Conservation (phyloP, 371 early-diverging fungal species). For the Thermomucor indicae-seudaticae region DNA sequence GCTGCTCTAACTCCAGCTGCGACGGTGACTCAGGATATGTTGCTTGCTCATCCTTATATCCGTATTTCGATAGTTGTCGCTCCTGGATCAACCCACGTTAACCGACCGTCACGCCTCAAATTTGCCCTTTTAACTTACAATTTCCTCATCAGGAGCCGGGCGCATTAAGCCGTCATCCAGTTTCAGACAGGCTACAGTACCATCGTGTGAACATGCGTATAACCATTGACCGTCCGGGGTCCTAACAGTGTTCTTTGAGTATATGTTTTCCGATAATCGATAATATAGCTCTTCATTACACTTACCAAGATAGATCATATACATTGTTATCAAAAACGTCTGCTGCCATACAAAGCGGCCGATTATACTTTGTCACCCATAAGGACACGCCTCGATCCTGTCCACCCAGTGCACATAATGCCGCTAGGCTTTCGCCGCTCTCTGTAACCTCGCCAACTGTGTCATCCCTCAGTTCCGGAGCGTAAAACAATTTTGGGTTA, state of each 20-base stretch:
- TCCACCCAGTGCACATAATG: constrained; percentile 85
- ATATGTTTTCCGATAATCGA: neutral
- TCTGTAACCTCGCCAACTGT: constrained; percentile 8
- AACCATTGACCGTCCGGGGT: constrained; percentile 74
- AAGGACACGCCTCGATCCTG: constrained; percentile 90
- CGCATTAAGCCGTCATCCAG: constrained; percentile 70
- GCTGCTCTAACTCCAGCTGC: constrained; percentile 69
- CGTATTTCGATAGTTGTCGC: constrained; percentile 62
- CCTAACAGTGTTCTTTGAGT: constrained; percentile 25
- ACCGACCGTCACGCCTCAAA: too few species aligned
- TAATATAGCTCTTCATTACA: neutral
- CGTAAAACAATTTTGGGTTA: constrained; percentile 75
- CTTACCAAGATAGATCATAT: constrained; percentile 86
- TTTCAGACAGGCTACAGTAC: constrained; percentile 74
- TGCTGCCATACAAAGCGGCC: constrained; percentile 73
- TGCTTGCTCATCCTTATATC: constrained; percentile 59
- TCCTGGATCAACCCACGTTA: too few species aligned
- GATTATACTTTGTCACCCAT: constrained; percentile 78
- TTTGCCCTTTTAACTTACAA: constrained; percentile 41
- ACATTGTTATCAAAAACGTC: constrained; percentile 81
- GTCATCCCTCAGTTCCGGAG: neutral
- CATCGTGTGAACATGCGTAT: constrained; percentile 92
- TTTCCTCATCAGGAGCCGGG: constrained; percentile 57
- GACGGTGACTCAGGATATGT: constrained; percentile 57
- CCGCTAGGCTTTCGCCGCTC: constrained; percentile 29